Percentiles rank a stretch among this genome's conserved stretches.
Conservation (phyloP, 495 filamentous ascomycete genomes). For the Daldinia decipiens region DNA sequence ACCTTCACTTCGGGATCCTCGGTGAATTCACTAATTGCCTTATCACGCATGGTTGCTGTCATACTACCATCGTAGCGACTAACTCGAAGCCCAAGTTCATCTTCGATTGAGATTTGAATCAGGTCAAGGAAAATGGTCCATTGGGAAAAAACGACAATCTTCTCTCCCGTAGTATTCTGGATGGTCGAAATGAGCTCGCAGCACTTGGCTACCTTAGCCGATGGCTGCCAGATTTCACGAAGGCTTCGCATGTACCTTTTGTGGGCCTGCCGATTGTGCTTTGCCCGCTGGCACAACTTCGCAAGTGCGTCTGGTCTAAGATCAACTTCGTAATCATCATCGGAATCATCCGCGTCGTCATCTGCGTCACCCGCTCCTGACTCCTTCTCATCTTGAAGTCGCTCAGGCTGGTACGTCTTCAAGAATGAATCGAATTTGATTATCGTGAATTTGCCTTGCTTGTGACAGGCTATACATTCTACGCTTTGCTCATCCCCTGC, state of each 20-base stretch:
- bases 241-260: slow-evolving; percentile 71
- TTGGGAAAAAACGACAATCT: slow-evolving; percentile 92
- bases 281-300: slow-evolving; percentile 63
- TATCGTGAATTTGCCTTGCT: slow-evolving; percentile 51
- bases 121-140: slow-evolving; percentile 90
- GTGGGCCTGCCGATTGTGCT: slow-evolving; percentile 69
- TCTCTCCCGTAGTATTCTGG: slow-evolving; percentile 62
- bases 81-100: slow-evolving; percentile 56
- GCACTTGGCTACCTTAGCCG: slow-evolving; percentile 81
- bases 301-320: slow-evolving; percentile 39
- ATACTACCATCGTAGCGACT: slow-evolving; percentile 88
- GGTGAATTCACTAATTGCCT: slow-evolving; percentile 76
- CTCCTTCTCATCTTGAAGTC: slow-evolving; percentile 23
- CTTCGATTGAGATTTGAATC: slow-evolving; percentile 77
- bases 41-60: slow-evolving; percentile 72
- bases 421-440: slow-evolving; percentile 80
- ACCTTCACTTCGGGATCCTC: slow-evolving; percentile 71
- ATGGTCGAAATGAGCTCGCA: slow-evolving; percentile 69
- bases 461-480: neutral
- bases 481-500: slow-evolving; percentile 32
- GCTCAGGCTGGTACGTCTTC: slow-evolving; percentile 72
- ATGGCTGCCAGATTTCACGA: slow-evolving; percentile 73
- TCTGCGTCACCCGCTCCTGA: slow-evolving; percentile 18
- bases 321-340: slow-evolving; percentile 49
- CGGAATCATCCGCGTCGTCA: slow-evolving; percentile 47